Percentiles rank a stretch among this genome's conserved stretches.
phyloP scores from a whole-genome alignment of 768 basidiomycete genomes.

The Mrakia blollopis region DNA sequence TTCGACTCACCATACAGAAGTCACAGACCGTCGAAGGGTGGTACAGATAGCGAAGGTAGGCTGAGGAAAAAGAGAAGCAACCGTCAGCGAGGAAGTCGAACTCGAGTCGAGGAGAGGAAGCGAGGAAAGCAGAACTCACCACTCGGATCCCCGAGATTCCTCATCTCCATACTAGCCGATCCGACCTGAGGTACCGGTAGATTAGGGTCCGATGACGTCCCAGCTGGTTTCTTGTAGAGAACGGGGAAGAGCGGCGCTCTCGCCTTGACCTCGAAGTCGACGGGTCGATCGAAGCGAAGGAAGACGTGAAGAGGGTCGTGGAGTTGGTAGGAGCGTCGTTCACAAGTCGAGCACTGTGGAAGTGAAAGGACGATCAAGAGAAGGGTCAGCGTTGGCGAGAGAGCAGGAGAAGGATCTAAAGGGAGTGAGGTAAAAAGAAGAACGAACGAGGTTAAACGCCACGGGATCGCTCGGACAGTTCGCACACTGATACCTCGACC shows the following conservation, averaged over 20 bases:
- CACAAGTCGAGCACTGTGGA: constrained; percentile 71
- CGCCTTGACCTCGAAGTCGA: constrained; percentile 58
- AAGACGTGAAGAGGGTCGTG: constrained; percentile 85
- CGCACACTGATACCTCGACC: constrained; percentile 81
- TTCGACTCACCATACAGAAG: constrained; percentile 63
- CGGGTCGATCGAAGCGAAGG: constrained; percentile 76
- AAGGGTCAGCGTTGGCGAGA: constrained; percentile 12
- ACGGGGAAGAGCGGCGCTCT: constrained; percentile 61
- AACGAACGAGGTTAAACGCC: constrained; percentile 67
- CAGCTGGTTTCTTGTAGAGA: constrained; percentile 21
- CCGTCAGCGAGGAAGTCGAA: constrained; percentile 1
- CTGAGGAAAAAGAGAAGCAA: constrained; percentile 44
- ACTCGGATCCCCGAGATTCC: constrained; percentile 31
- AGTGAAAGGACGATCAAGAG: neutral
- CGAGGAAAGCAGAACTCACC: neutral
- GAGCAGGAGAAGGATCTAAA: neutral
- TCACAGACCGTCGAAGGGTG: constrained; percentile 76
- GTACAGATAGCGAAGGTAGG: constrained; percentile 57
- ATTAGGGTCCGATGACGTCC: constrained; percentile 33
- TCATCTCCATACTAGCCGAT: neutral
- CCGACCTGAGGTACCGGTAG: constrained; percentile 34
- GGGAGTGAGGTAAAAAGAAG: neutral
- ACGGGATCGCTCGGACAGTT: constrained; percentile 72
- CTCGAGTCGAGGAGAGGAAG: constrained; percentile 15
- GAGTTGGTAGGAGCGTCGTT: constrained; percentile 65